Percentiles rank a stretch among this genome's conserved stretches.
Conservation (phyloP, 495 filamentous ascomycete genomes). For the Penicillium waksmanii region DNA sequence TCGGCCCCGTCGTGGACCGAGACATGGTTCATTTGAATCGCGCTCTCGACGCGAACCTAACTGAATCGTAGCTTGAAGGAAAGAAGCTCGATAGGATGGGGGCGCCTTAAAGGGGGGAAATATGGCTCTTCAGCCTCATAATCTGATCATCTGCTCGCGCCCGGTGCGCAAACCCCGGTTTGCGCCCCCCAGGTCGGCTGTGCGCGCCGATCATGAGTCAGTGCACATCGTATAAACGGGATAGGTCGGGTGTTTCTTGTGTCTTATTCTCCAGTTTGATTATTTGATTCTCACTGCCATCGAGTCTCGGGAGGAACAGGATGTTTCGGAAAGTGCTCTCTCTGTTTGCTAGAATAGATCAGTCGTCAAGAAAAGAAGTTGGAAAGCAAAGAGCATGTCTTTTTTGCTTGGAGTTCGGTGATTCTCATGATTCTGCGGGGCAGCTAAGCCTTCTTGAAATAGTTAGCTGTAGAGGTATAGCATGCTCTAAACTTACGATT, state of each 20-base stretch:
- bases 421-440: no score
- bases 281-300: no score
- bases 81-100: conserved; percentile 5
- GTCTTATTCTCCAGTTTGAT: not conserved
- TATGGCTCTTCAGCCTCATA: conserved; percentile 25
- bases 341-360: not conserved
- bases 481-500: no score
- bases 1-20: conserved; percentile 9
- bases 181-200: conserved; percentile 11
- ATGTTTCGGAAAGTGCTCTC: not conserved
- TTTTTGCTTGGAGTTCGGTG: no score
- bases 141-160: conserved; percentile 25
- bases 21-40: conserved; percentile 13
- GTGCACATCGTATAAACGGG: conserved; percentile 13
- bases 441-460: no score
- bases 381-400: no score
- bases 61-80: not conserved
- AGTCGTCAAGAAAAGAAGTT: no score
- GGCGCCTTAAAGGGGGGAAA: conserved; percentile 18
- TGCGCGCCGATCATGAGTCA: conserved; percentile 28
- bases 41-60: not conserved
- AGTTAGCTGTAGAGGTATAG: no score
- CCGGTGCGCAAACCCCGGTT: conserved; percentile 16
- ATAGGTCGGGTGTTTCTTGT: not conserved
- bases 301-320: not conserved